Conservation (phyloP, 192 early-diverging fungal species). For the Lobosporangium transversale region DNA sequence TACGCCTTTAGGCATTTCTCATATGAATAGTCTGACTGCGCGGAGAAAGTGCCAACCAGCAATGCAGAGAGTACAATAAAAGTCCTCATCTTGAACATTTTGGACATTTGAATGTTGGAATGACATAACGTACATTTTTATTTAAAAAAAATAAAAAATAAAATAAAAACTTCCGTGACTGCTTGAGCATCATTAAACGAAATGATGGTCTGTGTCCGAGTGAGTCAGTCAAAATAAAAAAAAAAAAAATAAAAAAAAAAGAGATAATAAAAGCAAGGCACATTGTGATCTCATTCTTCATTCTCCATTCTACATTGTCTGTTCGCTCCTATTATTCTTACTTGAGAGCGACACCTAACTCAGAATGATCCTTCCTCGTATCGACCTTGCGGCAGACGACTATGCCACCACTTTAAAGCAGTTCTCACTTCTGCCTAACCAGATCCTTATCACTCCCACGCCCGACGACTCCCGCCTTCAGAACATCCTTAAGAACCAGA, state of each 20-base stretch:
- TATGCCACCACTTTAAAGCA: constrained; percentile 16
- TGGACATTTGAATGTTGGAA: too few relatives aligned
- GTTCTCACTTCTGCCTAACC: constrained; percentile 36
- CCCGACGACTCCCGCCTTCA: constrained; percentile 33
- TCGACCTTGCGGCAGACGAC: constrained; percentile 34
- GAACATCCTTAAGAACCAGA: constrained; percentile 37
- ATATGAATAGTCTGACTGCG: too few relatives aligned
- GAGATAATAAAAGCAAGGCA: too few relatives aligned
- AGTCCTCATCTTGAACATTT: neutral
- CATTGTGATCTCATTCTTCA: neutral
- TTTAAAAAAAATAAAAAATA: too few relatives aligned
- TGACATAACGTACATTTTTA: too few relatives aligned
- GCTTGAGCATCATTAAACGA: too few relatives aligned
- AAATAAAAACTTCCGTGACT: neutral
- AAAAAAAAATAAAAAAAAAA: too few relatives aligned
- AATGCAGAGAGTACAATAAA: too few relatives aligned
- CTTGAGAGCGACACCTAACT: neutral
- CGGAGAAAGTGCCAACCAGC: too few relatives aligned
- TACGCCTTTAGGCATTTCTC: too few relatives aligned
- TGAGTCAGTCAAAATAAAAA: too few relatives aligned
- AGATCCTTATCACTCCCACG: constrained; percentile 42
- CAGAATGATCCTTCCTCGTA: constrained; percentile 43
- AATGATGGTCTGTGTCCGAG: too few relatives aligned
- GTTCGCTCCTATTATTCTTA: neutral
- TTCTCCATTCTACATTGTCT: neutral